These are phyloP conservation scores for Pseudognaphalium luteoalbum DNA, from an alignment of 129 eudicot genomes.

Conservation along the genomic window DNA sequence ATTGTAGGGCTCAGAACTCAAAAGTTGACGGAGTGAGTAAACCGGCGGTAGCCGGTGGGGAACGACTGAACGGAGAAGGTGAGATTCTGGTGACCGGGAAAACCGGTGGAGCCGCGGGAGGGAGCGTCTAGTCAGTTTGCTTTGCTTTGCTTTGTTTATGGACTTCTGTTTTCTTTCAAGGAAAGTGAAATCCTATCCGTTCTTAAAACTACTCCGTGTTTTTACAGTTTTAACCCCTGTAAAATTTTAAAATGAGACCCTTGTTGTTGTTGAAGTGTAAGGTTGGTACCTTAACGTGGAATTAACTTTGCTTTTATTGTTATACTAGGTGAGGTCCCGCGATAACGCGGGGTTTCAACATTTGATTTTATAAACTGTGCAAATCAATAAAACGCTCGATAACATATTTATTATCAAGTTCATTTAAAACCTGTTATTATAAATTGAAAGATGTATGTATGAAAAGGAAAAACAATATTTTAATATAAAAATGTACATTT, in stretches of 20 bases:
- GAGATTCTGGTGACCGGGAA: conserved; percentile 17
- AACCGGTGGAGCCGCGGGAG: conserved; percentile 22
- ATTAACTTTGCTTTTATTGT: neutral
- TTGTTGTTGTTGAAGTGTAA: neutral
- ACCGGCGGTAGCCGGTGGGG: conserved; percentile 12
- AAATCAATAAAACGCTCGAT: too few relatives aligned
- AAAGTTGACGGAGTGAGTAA: conserved; percentile 1
- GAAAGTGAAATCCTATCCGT: conserved; percentile 20
- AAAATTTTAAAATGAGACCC: neutral
- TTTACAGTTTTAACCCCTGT: conserved; percentile 16
- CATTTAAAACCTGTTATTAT: too few relatives aligned
- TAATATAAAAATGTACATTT: too few relatives aligned
- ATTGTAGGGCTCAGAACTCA: neutral
- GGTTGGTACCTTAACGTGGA: neutral
- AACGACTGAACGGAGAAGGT: conserved; percentile 10
- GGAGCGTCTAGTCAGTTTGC: conserved; percentile 13
- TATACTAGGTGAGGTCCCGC: too few relatives aligned
- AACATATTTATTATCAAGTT: too few relatives aligned
- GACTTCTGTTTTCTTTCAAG: conserved; percentile 23
- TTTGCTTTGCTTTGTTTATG: conserved; percentile 23
- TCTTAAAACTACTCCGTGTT: neutral
- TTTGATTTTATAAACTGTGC: too few relatives aligned
- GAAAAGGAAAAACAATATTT: too few relatives aligned
- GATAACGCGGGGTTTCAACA: too few relatives aligned
- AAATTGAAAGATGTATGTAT: too few relatives aligned